Evolutionary conservation across 2,329 filamentous ascomycete species (phyloP).

Genomic region (Ophioceras dolichostomum): DNA sequence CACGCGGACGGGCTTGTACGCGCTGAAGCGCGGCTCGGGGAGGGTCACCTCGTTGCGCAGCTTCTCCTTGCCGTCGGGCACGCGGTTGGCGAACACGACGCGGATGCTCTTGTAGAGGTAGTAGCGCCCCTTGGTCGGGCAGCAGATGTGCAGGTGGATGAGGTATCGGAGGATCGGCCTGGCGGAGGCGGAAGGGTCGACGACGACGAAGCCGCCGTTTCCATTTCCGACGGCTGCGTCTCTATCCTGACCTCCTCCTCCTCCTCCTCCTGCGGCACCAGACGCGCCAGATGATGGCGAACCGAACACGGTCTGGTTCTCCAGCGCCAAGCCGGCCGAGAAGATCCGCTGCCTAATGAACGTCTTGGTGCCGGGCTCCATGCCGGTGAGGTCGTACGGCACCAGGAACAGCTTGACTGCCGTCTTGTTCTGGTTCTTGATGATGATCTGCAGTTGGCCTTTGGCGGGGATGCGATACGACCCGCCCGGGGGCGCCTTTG

Average conservation of each 20-base stretch:
- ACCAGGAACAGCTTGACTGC: slow-evolving; percentile 93
- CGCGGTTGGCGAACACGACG: slow-evolving; percentile 92
- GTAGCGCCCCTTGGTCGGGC: slow-evolving; percentile 67
- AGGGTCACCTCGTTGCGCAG: slow-evolving; percentile 80
- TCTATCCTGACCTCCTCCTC: no score
- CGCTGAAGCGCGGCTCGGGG: slow-evolving; percentile 75
- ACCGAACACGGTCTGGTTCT: not conserved
- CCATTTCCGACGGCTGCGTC: no score
- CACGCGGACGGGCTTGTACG: slow-evolving; percentile 59
- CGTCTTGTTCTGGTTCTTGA: slow-evolving; percentile 98
- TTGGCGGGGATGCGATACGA: slow-evolving; percentile 90
- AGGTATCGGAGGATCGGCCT: slow-evolving; percentile 76
- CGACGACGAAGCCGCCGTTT: slow-evolving; percentile 20
- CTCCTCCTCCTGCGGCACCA: not conserved
- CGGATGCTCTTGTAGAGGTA: slow-evolving; percentile 88
- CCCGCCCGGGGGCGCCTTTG: slow-evolving; percentile 62
- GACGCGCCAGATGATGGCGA: slow-evolving; percentile 21
- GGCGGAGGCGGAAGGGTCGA: slow-evolving; percentile 22
- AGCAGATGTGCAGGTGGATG: slow-evolving; percentile 88
- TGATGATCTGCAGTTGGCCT: slow-evolving; percentile 89
- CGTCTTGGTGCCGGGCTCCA: slow-evolving; percentile 90
- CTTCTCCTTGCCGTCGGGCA: slow-evolving; percentile 90
- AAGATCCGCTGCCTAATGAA: slow-evolving; percentile 93
- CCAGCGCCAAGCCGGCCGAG: slow-evolving; percentile 27
- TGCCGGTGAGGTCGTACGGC: slow-evolving; percentile 82